Evolutionary conservation across 306 rosid species (phyloP).

Genomic region (Prinsepia uniflora): DNA sequence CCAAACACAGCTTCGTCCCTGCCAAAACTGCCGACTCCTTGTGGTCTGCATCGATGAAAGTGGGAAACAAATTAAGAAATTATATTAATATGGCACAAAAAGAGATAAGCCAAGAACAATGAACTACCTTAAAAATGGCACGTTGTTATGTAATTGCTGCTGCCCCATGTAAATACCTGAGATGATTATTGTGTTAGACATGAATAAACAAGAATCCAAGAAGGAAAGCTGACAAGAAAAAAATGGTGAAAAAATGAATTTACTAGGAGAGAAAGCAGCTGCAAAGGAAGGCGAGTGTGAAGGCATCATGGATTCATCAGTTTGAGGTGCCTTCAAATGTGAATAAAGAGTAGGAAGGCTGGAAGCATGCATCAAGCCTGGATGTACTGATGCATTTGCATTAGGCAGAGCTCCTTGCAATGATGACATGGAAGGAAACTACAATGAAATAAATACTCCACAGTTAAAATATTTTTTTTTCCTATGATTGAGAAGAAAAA

Average conservation of each 20-base stretch:
- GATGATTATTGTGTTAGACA: conserved; percentile 22
- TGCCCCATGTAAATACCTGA: conserved; percentile 51
- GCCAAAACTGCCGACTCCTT: conserved; percentile 30
- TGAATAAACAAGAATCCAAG: conserved; percentile 12
- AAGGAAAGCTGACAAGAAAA: conserved; percentile 12
- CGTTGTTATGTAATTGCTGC: conserved; percentile 39
- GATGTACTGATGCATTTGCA: conserved; percentile 26
- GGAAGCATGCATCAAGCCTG: conserved; percentile 41
- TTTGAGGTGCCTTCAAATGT: conserved; percentile 33
- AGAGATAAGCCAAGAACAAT: conserved; percentile 13
- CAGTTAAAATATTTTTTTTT: neutral
- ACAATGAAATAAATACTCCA: conserved; percentile 20
- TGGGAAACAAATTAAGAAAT: neutral
- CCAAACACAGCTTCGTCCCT: conserved; percentile 24
- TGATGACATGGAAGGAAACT: conserved; percentile 45
- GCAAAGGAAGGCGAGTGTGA: conserved; percentile 27
- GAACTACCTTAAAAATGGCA: conserved; percentile 43
- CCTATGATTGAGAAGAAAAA: conserved; percentile 3
- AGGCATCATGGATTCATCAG: conserved; percentile 31
- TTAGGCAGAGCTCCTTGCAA: conserved; percentile 33
- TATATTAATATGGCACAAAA: neutral
- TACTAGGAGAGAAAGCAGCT: conserved; percentile 42
- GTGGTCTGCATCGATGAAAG: conserved; percentile 33
- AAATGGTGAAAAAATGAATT: conserved; percentile 22
- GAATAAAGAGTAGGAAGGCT: conserved; percentile 34